Conservation (phyloP, 116 monocot genomes). For the Papilionanthe hybrid region DNA sequence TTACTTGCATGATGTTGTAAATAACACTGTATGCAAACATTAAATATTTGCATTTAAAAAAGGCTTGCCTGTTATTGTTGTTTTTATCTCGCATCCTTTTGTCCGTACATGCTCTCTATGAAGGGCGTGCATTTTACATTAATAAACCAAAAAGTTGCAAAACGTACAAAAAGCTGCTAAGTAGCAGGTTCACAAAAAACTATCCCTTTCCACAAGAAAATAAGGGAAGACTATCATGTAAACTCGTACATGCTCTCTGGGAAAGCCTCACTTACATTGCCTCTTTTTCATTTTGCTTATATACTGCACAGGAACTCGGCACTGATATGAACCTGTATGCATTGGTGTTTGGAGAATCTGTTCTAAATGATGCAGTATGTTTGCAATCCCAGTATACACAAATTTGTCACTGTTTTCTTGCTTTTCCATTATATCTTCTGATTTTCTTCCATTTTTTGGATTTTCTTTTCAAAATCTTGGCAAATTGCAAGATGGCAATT, state of each 20-base stretch:
- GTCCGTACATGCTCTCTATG: background rate
- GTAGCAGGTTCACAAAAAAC: no score
- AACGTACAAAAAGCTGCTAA: no score
- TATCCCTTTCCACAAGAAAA: no score
- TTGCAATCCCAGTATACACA: background rate
- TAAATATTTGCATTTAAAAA: background rate
- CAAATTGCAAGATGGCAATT: constrained; percentile 82
- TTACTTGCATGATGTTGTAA: background rate
- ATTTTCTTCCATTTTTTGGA: constrained; percentile 10
- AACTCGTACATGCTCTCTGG: background rate
- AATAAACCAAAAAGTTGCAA: no score
- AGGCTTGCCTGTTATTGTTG: background rate
- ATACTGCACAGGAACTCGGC: constrained; percentile 74
- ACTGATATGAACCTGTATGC: constrained; percentile 92
- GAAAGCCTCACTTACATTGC: background rate
- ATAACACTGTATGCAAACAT: background rate
- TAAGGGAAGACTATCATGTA: no score
- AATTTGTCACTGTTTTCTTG: background rate
- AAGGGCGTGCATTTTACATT: background rate
- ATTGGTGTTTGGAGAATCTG: constrained; percentile 98
- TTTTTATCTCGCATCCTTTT: background rate
- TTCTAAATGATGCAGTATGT: constrained; percentile 95
- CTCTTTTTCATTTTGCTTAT: background rate
- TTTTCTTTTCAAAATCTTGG: constrained; percentile 17
- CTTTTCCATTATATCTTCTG: constrained; percentile 2